Evolutionary conservation across 192 early-diverging fungal species (phyloP).

Genomic region (Coemansia sp.): DNA sequence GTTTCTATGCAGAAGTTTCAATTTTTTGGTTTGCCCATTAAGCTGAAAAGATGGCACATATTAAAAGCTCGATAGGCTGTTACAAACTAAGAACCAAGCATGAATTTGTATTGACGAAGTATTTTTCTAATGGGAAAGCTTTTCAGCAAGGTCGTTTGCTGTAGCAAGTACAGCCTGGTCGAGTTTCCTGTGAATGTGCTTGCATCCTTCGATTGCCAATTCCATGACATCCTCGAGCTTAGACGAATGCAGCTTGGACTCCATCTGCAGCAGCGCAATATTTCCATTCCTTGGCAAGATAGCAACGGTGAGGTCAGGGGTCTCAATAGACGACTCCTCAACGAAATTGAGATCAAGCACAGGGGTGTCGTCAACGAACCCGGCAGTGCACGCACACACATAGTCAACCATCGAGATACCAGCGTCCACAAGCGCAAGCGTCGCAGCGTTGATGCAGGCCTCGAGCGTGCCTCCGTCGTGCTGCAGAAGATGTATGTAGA

Average conservation of each 20-base stretch:
- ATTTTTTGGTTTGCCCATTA: no score
- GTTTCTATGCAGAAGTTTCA: no score
- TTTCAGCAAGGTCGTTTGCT: constrained; percentile 43
- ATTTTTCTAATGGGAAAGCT: constrained; percentile 38
- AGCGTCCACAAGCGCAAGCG: constrained; percentile 79
- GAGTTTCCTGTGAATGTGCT: constrained; percentile 52
- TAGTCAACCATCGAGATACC: constrained; percentile 82
- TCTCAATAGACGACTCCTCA: constrained; percentile 82
- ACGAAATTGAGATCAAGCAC: constrained; percentile 78
- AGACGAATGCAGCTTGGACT: constrained; percentile 84
- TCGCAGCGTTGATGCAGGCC: constrained; percentile 81
- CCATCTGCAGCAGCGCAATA: constrained; percentile 83
- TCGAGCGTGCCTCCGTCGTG: constrained; percentile 85
- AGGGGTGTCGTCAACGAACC: constrained; percentile 75
- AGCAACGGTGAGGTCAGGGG: constrained; percentile 86
- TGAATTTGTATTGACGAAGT: no score
- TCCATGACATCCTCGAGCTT: constrained; percentile 53
- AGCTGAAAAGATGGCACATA: no score
- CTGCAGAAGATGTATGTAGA: constrained; percentile 91
- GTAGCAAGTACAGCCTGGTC: constrained; percentile 53
- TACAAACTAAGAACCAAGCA: no score
- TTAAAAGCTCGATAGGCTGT: no score
- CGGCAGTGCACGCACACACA: constrained; percentile 86
- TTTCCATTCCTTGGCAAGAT: constrained; percentile 80
- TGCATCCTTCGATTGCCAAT: constrained; percentile 53